These are phyloP conservation scores for Russula sp. DNA, from an alignment of 768 basidiomycete genomes.

Conservation along the genomic window DNA sequence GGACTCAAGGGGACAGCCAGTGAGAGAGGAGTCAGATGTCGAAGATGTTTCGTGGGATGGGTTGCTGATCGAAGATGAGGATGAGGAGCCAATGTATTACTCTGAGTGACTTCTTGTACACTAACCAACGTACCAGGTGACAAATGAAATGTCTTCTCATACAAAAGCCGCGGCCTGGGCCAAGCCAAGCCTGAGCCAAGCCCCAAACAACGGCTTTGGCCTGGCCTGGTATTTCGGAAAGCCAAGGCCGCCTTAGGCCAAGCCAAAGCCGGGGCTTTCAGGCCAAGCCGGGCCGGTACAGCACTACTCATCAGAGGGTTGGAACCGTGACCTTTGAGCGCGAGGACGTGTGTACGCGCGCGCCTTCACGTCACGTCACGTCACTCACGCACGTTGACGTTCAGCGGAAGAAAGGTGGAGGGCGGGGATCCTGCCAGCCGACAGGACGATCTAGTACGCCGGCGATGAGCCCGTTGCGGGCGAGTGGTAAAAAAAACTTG, in stretches of 20 bases:
- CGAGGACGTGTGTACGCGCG: conserved; percentile 35
- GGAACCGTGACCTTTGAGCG: conserved; percentile 30
- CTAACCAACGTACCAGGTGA: no score
- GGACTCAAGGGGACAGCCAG: no score
- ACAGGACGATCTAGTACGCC: conserved; percentile 27
- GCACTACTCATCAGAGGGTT: not conserved
- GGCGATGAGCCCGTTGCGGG: conserved; percentile 30
- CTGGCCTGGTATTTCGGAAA: not conserved
- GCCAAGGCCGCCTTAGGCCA: not conserved
- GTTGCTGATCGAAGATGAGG: not conserved
- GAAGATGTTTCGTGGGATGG: not conserved
- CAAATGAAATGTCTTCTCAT: no score
- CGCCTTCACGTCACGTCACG: conserved; percentile 33
- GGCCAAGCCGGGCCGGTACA: not conserved
- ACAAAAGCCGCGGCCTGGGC: not conserved
- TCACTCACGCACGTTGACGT: conserved; percentile 36
- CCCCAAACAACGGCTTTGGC: not conserved
- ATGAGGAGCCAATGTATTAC: no score
- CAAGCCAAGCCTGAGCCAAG: no score
- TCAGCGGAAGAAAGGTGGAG: conserved; percentile 29
- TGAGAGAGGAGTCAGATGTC: not conserved
- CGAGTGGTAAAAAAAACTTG: conserved; percentile 30
- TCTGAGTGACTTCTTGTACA: no score
- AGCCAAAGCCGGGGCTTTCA: not conserved
- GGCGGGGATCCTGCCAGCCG: conserved; percentile 23